Base-by-base conservation (phyloP, 2,329 filamentous ascomycete species). In the Fusarium sp. region DNA sequence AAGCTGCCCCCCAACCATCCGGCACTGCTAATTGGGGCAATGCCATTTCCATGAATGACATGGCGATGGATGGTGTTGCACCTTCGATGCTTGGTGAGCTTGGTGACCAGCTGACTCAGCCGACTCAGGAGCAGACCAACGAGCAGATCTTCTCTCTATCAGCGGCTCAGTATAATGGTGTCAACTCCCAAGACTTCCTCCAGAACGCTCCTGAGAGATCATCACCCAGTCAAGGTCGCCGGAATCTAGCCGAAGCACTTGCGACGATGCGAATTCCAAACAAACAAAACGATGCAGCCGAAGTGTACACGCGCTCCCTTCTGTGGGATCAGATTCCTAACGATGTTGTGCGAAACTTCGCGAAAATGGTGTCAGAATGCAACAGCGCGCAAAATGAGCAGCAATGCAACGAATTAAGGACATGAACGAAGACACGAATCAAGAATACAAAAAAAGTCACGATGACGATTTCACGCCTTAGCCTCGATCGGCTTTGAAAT, bases 311-410 rank as follows among this genome's bases (percentile, higher is more conserved):
- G 38, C 90, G 95, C 64, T 97, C 94, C 70, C 87, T 98, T 69
- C 90, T 98, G 64, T 97, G 94, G 94, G 94, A 98, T 79, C 93
- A 95, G 82, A 95, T 98, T 76, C 95, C 96, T 19, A 89, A 90
- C 76, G 94, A 98, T 73, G 94, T 98, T 54, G 94, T 99, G 60
- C 90, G 91, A 76, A 94, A 95, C 80, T 98, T 98, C 85, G 93
- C 93, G 78, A 93, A 94, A 82, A 94, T 97, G 89, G 93, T 97
- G 76, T 90, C 92, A 73, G 93, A 96, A 79, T 92, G 88, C 83
- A 91, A 87, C 82, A 84, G 82, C 74, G 80, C 82, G 64, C 81
- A 83, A 77, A 79, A 80, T 72, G 82, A 82, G 75, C 82, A 83
- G 76, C 81, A 82, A 80, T 81, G 82, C 81, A 81, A 82, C 78